These are phyloP conservation scores for Stachybotrys elegans DNA, from an alignment of 2,329 filamentous ascomycete genomes.

Conservation along the genomic window DNA sequence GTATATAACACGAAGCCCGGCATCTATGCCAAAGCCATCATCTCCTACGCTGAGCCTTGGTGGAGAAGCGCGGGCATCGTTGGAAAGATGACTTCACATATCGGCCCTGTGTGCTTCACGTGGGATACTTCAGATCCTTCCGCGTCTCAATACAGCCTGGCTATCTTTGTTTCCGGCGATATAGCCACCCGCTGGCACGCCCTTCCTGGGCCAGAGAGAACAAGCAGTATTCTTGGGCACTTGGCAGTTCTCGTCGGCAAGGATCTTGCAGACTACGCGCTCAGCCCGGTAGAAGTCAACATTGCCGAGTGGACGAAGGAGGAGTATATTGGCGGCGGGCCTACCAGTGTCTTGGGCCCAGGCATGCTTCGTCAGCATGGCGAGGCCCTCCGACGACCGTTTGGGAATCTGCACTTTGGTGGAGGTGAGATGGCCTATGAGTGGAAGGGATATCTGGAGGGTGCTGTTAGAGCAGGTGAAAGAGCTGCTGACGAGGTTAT, in stretches of 20 bases:
- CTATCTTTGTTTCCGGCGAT: constrained; percentile 26
- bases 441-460: constrained; percentile 23
- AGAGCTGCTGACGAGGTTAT: constrained; percentile 13
- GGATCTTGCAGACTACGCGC: constrained; percentile 6
- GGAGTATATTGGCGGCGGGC: constrained; percentile 10
- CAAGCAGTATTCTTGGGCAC: constrained; percentile 13
- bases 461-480: constrained; percentile 14
- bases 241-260: constrained; percentile 10
- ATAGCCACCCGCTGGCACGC: constrained; percentile 20
- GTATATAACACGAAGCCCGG: constrained; percentile 24
- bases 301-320: constrained; percentile 14
- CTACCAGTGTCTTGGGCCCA: constrained; percentile 5
- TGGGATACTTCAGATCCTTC: constrained; percentile 18
- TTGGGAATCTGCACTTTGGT: constrained; percentile 20
- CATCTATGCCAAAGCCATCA: constrained; percentile 29
- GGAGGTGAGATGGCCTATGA: constrained; percentile 16
- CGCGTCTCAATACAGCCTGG: constrained; percentile 20
- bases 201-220: constrained; percentile 7
- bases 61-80: constrained; percentile 37
- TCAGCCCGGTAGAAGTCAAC: constrained; percentile 8
- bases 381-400: constrained; percentile 20
- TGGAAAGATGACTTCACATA: constrained; percentile 33
- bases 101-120: constrained; percentile 20
- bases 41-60: constrained; percentile 38
- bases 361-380: background rate